Base-by-base conservation (phyloP, 495 filamentous ascomycete species). In the Pyronema omphalodes region DNA sequence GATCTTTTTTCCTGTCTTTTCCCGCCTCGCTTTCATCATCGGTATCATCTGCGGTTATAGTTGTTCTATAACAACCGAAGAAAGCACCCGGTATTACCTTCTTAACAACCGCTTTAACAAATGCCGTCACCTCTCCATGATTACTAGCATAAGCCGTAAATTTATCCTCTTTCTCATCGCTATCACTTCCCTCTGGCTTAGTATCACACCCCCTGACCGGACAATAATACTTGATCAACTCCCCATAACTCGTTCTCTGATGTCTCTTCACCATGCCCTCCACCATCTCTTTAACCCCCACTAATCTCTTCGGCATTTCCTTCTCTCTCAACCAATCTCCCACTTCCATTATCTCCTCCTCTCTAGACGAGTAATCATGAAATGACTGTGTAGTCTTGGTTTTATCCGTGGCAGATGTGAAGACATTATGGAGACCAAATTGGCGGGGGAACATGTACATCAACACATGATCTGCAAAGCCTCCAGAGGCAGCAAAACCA, bases 381-480 rank as follows among this genome's bases (percentile, higher is more conserved):
- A 88, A 79, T 34, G 74, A 72, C 48, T 86, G 80, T 0, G 73
- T 69, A 0, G 78, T 86, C 56, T 87, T 76, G 33, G 67, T 76
- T 12, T 61, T 64, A 60, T 89, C 74, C 11, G 82, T 70, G 9
- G 69, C 64, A 0, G 77, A 79, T 0, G 83, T 84, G 60, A 96
- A 95, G n/a, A 82, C 85, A 68, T 94, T 98, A 58, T 89, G 84
- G 9, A 98, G 70, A 3, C 78, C 78, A 63, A 93, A 95, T 64
- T 96, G 87, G 15, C 82, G 74, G 34, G 91, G 91, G 58, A 98
- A 98, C 1, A 98, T 79, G 66, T 98, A 89, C 69, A 86, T 87
- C 77, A 94, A 76, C 23, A 95, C 68, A 55, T 83, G 85, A 50
- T 83, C 73, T 0, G 74, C 68, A 61, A 76, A 84, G 1, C 88